Percentiles rank a stretch among this genome's conserved stretches.
Evolutionary conservation across 1,284 basidiomycete genomes (phyloP).

Genomic region (Moniliella sp.): DNA sequence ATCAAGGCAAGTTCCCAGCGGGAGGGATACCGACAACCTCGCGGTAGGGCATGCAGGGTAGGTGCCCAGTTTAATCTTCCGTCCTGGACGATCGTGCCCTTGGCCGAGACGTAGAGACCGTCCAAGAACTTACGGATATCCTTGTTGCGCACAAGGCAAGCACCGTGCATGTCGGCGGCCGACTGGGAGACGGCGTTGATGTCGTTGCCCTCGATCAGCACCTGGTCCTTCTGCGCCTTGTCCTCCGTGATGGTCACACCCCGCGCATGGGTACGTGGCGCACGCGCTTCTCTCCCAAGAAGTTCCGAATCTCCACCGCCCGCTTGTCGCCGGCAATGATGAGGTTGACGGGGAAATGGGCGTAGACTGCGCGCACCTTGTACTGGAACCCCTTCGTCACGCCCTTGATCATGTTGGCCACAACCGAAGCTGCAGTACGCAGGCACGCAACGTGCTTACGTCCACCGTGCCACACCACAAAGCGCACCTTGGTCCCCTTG

Average conservation of each 20-base stretch:
- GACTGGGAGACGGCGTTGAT: conserved; percentile 32
- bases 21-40: too few species aligned
- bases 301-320: conserved; percentile 87
- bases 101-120: conserved; percentile 71
- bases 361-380: conserved; percentile 74
- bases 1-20: too few species aligned
- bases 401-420: conserved; percentile 85
- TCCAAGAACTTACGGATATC: conserved; percentile 41
- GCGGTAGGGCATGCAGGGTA: too few species aligned
- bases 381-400: conserved; percentile 47
- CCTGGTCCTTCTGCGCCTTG: conserved; percentile 69
- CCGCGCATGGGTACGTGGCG: conserved; percentile 74
- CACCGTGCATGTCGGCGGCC: conserved; percentile 30
- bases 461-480: conserved; percentile 91
- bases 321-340: conserved; percentile 67
- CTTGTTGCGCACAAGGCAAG: conserved; percentile 30
- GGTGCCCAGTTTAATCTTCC: too few species aligned
- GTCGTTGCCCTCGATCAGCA: conserved; percentile 40
- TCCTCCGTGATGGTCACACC: conserved; percentile 75
- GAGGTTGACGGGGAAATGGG: conserved; percentile 99
- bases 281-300: conserved; percentile 77
- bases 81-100: conserved; percentile 40
- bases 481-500: conserved; percentile 51
- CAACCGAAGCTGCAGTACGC: conserved; percentile 77
- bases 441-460: conserved; percentile 97